Conservation (phyloP, 345 rosid genomes). For the Atalantia buxifolia region DNA sequence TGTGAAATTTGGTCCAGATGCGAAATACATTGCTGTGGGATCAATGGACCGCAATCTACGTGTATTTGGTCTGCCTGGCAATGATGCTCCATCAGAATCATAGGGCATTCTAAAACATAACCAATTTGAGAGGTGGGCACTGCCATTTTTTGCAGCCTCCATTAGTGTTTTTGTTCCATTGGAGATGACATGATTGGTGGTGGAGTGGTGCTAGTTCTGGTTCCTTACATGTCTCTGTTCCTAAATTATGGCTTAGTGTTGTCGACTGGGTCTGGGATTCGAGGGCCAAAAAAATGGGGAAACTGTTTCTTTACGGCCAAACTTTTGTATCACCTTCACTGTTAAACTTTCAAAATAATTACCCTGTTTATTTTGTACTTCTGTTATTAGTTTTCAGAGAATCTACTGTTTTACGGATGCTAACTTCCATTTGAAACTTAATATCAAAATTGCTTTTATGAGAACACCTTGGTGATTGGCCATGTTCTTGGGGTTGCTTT, state of each 20-base stretch:
- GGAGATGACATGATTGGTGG: background rate
- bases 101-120: slow-evolving; percentile 3
- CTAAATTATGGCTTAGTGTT: background rate
- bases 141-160: background rate
- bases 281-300: background rate
- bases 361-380: background rate
- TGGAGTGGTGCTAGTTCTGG: background rate
- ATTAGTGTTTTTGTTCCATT: background rate
- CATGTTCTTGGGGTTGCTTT: background rate
- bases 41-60: slow-evolving; percentile 91
- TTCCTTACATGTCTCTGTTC: background rate
- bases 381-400: background rate
- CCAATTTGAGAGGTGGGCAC: background rate
- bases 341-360: background rate
- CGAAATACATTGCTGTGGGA: slow-evolving; percentile 77
- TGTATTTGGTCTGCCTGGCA: slow-evolving; percentile 70
- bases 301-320: background rate
- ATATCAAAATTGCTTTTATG: too few species aligned
- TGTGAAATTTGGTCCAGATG: slow-evolving; percentile 79
- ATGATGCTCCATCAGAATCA: slow-evolving; percentile 44
- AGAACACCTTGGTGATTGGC: too few species aligned
- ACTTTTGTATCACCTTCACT: slow-evolving; percentile 8
- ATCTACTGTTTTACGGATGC: background rate
- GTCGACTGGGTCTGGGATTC: background rate
- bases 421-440: background rate